These are phyloP conservation scores for Penicillium silybi DNA, from an alignment of 495 filamentous ascomycete species.

Conservation along the genomic window DNA sequence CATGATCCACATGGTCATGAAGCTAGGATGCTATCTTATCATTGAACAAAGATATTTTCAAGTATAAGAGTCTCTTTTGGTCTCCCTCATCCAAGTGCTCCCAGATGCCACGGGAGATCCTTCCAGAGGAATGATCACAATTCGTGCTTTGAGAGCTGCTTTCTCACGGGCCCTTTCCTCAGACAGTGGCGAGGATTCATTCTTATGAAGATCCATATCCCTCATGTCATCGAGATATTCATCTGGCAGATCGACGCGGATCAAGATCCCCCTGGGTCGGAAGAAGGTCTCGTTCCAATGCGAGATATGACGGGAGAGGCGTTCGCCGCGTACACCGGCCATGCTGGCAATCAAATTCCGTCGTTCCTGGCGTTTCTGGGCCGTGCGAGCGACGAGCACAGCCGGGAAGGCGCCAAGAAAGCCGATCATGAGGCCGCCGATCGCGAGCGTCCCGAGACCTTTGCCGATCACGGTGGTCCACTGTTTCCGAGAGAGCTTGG, in stretches of 20 bases:
- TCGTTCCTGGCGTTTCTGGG: slow-evolving; percentile 21
- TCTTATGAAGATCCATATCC: slow-evolving; percentile 21
- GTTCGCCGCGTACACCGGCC: slow-evolving; percentile 4
- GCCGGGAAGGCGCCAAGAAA: slow-evolving; percentile 31
- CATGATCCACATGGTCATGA: background rate
- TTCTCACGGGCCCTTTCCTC: slow-evolving; percentile 10
- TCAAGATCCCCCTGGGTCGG: slow-evolving; percentile 27
- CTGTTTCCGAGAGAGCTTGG: slow-evolving; percentile 29
- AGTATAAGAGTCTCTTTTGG: background rate
- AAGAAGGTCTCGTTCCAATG: slow-evolving; percentile 36
- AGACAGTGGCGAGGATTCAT: background rate
- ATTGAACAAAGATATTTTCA: background rate
- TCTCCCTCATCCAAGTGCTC: background rate
- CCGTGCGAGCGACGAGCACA: slow-evolving; percentile 16
- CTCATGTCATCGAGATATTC: slow-evolving; percentile 25
- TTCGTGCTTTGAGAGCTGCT: slow-evolving; percentile 24
- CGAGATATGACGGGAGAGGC: slow-evolving; percentile 22
- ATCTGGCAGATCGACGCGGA: slow-evolving; percentile 35
- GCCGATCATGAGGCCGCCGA: slow-evolving; percentile 34
- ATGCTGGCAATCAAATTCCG: slow-evolving; percentile 26
- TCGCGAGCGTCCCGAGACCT: slow-evolving; percentile 29
- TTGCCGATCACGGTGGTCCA: slow-evolving; percentile 34
- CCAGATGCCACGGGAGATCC: background rate
- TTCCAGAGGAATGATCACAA: slow-evolving; percentile 34
- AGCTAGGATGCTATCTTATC: background rate